Evolutionary conservation across 2,329 filamentous ascomycete genomes (phyloP).

Genomic region (Trichoderma cornu-damae): DNA sequence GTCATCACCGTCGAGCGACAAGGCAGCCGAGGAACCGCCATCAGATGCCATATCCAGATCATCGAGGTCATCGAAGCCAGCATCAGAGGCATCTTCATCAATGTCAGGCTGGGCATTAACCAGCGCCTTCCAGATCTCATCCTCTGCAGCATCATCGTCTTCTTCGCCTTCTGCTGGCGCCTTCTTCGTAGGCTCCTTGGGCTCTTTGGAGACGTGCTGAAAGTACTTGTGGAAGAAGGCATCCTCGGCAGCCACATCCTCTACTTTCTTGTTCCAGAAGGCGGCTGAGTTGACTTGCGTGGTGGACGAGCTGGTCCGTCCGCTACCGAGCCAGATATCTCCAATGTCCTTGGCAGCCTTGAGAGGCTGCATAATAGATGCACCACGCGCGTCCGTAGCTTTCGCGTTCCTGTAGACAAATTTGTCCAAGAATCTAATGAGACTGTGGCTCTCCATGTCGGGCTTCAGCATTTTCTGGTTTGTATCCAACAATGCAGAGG

Average conservation of each 20-base stretch:
- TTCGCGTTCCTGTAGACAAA: constrained; percentile 98
- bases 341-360: constrained; percentile 47
- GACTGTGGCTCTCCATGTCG: constrained; percentile 80
- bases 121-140: constrained; percentile 88
- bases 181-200: constrained; percentile 49
- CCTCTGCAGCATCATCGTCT: constrained; percentile 51
- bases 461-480: constrained; percentile 77
- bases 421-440: constrained; percentile 94
- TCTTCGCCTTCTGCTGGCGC: constrained; percentile 44
- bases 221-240: constrained; percentile 99
- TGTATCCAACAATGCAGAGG: constrained; percentile 62
- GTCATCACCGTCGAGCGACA: constrained; percentile 41
- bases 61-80: constrained; percentile 45
- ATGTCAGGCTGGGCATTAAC: constrained; percentile 71
- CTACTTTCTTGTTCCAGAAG: constrained; percentile 88
- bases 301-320: constrained; percentile 35
- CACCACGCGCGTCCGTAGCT: constrained; percentile 64
- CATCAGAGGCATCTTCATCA: constrained; percentile 47
- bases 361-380: constrained; percentile 95
- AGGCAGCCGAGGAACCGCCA: constrained; percentile 36
- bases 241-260: constrained; percentile 84
- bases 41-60: constrained; percentile 47
- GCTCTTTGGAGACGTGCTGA: constrained; percentile 61
- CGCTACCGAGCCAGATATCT: constrained; percentile 53
- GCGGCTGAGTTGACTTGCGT: constrained; percentile 70